Evolutionary conservation across 768 basidiomycete species (phyloP).

Genomic region (Mycena alexandri): DNA sequence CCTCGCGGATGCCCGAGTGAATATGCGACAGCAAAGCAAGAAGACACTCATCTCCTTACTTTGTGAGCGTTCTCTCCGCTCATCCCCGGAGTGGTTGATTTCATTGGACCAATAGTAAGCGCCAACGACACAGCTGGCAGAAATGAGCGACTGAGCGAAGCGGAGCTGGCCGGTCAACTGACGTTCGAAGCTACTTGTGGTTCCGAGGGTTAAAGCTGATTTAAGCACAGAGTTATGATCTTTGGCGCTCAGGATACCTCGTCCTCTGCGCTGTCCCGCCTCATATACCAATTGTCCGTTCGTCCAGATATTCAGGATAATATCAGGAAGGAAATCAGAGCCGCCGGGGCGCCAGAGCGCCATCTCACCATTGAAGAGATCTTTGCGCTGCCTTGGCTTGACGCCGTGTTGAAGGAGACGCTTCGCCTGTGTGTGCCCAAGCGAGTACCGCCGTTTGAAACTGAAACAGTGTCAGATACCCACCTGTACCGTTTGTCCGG

Average conservation of each 20-base stretch:
- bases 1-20: conserved; percentile 53
- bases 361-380: conserved; percentile 53
- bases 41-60: conserved; percentile 67
- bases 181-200: conserved; percentile 48
- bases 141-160: conserved; percentile 55
- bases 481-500: conserved; percentile 61
- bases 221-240: conserved; percentile 54
- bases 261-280: conserved; percentile 57
- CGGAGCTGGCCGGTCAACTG: conserved; percentile 63
- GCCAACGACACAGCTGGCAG: conserved; percentile 53
- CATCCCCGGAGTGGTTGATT: background rate
- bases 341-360: conserved; percentile 40
- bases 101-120: conserved; percentile 43
- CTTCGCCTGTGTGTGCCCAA: conserved; percentile 52
- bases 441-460: background rate
- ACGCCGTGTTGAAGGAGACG: conserved; percentile 63
- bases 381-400: conserved; percentile 53
- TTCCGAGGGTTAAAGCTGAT: background rate
- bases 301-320: conserved; percentile 55
- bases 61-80: conserved; percentile 47
- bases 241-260: conserved; percentile 67
- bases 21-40: conserved; percentile 39
- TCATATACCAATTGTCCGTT: conserved; percentile 53
- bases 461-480: conserved; percentile 47
- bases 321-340: conserved; percentile 53